A percentile compares a stretch with the other conserved stretches of the same genome.
Evolutionary conservation across 805 yeast species (phyloP).

Genomic region (Cyberlindnera xylosilytica): DNA sequence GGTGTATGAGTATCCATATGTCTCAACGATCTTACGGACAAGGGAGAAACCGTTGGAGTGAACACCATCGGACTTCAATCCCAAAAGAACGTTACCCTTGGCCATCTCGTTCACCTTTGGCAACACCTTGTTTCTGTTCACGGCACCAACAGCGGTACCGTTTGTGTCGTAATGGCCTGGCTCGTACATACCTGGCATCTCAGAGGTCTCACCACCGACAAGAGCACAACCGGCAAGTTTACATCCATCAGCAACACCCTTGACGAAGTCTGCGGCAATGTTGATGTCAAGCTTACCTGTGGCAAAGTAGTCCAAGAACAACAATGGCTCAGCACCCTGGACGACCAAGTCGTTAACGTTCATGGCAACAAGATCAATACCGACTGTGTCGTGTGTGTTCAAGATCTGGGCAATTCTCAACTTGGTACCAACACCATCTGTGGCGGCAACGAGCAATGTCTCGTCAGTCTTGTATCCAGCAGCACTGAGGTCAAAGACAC

Average conservation of each 20-base stretch:
- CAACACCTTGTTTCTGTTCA: conserved; percentile 64
- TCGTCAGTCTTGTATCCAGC: conserved; percentile 74
- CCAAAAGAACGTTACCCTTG: conserved; percentile 79
- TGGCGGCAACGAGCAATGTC: conserved; percentile 90
- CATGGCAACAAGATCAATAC: conserved; percentile 98
- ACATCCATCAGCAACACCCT: conserved; percentile 97
- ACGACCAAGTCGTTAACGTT: conserved; percentile 96
- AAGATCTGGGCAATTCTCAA: conserved; percentile 89
- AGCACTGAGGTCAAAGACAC: conserved; percentile 82
- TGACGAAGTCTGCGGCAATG: conserved; percentile 83
- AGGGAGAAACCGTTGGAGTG: conserved; percentile 97
- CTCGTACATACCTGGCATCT: conserved; percentile 98
- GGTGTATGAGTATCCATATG: conserved; percentile 64
- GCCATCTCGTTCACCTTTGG: conserved; percentile 70
- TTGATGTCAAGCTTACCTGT: conserved; percentile 85
- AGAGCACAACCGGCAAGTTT: conserved; percentile 93
- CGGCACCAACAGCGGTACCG: conserved; percentile 99
- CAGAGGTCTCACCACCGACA: conserved; percentile 98
- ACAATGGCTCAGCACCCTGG: conserved; percentile 97
- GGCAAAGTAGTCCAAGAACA: conserved; percentile 95
- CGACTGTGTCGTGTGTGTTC: conserved; percentile 93
- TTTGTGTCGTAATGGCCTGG: conserved; percentile 96
- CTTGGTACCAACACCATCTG: conserved; percentile 99
- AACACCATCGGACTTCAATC: conserved; percentile 86
- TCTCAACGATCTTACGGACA: conserved; percentile 87